A percentile compares a stretch with the other conserved stretches of the same genome.
Conservation (phyloP, 176 grass and related monocot species). For the Thinopyrum elongatum region DNA sequence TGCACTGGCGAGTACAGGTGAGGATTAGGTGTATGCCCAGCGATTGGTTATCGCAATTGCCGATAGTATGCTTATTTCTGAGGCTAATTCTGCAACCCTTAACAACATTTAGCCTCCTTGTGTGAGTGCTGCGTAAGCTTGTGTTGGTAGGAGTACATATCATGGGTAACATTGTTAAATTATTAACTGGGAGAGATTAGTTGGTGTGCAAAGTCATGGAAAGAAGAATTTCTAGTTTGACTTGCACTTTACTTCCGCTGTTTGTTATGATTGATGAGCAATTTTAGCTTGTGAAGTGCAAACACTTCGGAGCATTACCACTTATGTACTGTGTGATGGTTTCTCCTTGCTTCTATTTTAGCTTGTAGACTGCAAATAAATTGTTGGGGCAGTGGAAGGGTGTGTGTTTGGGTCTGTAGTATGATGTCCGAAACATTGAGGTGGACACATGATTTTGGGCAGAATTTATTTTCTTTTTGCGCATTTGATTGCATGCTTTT, state of each 20-base stretch:
- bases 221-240: background rate
- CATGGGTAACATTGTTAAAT: background rate
- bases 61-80: background rate
- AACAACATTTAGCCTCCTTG: background rate
- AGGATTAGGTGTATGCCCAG: background rate
- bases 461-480: background rate
- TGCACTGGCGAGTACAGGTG: conserved; percentile 99
- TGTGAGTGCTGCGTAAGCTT: background rate
- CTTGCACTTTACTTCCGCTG: background rate
- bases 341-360: background rate
- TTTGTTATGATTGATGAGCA: background rate
- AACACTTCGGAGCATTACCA: background rate
- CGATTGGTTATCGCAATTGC: background rate
- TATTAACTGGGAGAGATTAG: background rate
- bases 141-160: background rate
- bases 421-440: background rate
- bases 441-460: background rate
- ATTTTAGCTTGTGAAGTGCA: background rate
- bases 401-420: background rate
- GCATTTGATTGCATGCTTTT: background rate
- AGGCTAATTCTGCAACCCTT: background rate
- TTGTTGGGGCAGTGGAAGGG: background rate
- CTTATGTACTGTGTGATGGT: background rate
- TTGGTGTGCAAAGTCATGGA: background rate
- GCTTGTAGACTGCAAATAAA: too few species aligned